Base-by-base conservation (phyloP, 371 early-diverging fungal genomes). In the Mortierella sp. region DNA sequence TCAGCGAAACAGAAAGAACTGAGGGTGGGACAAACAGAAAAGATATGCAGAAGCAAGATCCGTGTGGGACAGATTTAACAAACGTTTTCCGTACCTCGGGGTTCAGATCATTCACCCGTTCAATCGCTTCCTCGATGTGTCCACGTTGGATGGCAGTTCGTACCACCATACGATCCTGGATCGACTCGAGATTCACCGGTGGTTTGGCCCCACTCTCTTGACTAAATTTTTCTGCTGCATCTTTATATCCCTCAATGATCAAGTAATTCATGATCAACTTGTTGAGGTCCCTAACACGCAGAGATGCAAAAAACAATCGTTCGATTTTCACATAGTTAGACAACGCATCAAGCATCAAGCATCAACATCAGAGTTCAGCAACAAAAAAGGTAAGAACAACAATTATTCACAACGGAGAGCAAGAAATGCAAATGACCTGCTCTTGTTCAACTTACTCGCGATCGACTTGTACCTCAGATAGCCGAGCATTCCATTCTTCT, bases 261-360 rank as follows among this genome's bases (percentile, higher is more conserved):
- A 99, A 82, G 66, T 99, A 99, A 83, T 99, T 96, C 98, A 99
- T 97, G 26, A 99, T 90, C 30, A 99, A 87, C 72, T 92, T 92
- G 87, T 98, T 97, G 51, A 99, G 80, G 70, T 94, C 94, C 48
- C 93, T 94, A 61, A 5, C n/a, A n/a, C n/a, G n/a, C n/a, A n/a
- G n/a, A n/a, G n/a, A n/a, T n/a, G n/a, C n/a, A n/a, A n/a, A n/a
- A n/a, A n/a, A n/a, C n/a, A n/a, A n/a, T n/a, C n/a, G n/a, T n/a
- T n/a, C n/a, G n/a, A n/a, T n/a, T n/a, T n/a, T n/a, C n/a, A n/a
- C n/a, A n/a, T n/a, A n/a, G n/a, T n/a, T n/a, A n/a, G n/a, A n/a
- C n/a, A n/a, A n/a, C n/a, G n/a, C n/a, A n/a, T n/a, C n/a, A n/a
- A n/a, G n/a, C n/a, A n/a, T n/a, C n/a, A n/a, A n/a, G n/a, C n/a